Evolutionary conservation across 1,284 basidiomycete species (phyloP), one percentile per base, ranked within the genome.

Genomic region (Erythrobasidium hasegawianum): DNA sequence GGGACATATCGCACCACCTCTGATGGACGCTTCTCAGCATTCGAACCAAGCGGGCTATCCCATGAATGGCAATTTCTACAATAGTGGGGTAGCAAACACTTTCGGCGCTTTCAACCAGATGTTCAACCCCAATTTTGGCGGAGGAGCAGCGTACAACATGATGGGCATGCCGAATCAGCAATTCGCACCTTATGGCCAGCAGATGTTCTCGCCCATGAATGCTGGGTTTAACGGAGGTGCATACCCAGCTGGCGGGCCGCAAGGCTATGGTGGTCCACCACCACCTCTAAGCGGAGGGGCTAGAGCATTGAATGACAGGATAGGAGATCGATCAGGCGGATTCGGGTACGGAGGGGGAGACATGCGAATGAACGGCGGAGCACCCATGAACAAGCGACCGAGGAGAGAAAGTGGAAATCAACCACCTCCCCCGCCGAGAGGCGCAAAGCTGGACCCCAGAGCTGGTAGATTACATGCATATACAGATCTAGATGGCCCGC

Each of bases 301-400:
- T 16, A 40, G 61, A 56, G 9, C 54, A 4, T 27, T 64, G 11
- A 43, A 54, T 3, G 54, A 64, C 18, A 40, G 55, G 29, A 64
- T 64, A n/a, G 16, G 91, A 93, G 71, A 80, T 88, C 10, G 84
- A 90, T 65, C 72, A 76, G 68, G 68, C 73, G 14, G 76, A 75
- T 70, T 68, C 78, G 38, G 78, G 78, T 33, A 33, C 50, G 52
- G 52, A 5, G 45, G 45, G n/a, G 45, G 14, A 24, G 45, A 14
- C n/a, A 33, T 33, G 33, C 33, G 33, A 33, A 57, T 55, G 61
- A 52, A 64, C 39, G 54, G 61, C 1, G 53, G 53, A 3, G 26
- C 53, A 33, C 43, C 33, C 16, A n/a, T n/a, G n/a, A 26, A 26
- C 16, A 61, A 61, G 24, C 39, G 59, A 53, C 29, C 18, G 20